Conservation (phyloP, 2,329 filamentous ascomycete species). For the Pseudogymnoascus sp. region DNA sequence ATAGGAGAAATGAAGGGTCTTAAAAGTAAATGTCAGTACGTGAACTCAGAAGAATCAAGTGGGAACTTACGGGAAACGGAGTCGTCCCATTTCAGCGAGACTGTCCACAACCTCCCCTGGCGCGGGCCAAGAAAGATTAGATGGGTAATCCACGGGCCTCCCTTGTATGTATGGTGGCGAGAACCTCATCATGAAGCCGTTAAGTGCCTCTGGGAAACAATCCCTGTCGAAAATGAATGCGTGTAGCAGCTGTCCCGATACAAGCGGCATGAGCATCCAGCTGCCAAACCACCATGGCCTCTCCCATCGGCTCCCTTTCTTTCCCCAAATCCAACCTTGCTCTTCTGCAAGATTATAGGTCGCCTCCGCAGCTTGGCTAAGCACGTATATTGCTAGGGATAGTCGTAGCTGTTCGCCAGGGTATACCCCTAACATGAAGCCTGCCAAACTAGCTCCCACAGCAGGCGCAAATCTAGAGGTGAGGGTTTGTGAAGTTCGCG, state of each 20-base stretch:
- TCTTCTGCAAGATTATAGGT: conserved; percentile 77
- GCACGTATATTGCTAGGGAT: conserved; percentile 73
- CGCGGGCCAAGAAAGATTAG: conserved; percentile 64
- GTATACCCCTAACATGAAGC: conserved; percentile 72
- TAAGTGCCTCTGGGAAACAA: conserved; percentile 56
- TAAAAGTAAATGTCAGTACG: conserved; percentile 21
- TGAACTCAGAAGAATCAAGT: conserved; percentile 4
- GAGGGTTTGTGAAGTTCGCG: conserved; percentile 64
- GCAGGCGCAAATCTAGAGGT: conserved; percentile 82
- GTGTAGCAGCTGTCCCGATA: conserved; percentile 70
- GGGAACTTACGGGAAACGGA: conserved; percentile 71
- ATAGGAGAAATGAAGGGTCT: conserved; percentile 78
- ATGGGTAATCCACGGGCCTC: conserved; percentile 63
- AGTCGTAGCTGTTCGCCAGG: conserved; percentile 65
- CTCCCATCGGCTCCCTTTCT: conserved; percentile 49
- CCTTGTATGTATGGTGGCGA: conserved; percentile 74
- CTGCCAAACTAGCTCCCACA: conserved; percentile 82
- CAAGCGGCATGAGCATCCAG: conserved; percentile 73
- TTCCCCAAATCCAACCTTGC: conserved; percentile 61
- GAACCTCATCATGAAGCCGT: conserved; percentile 58
- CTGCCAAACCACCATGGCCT: conserved; percentile 79
- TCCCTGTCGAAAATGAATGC: conserved; percentile 72
- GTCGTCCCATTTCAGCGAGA: conserved; percentile 70
- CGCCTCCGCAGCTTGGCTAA: conserved; percentile 79
- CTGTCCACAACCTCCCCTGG: conserved; percentile 73